Conservation (phyloP, 495 filamentous ascomycete genomes). For the Aspergillus ellipticus region DNA sequence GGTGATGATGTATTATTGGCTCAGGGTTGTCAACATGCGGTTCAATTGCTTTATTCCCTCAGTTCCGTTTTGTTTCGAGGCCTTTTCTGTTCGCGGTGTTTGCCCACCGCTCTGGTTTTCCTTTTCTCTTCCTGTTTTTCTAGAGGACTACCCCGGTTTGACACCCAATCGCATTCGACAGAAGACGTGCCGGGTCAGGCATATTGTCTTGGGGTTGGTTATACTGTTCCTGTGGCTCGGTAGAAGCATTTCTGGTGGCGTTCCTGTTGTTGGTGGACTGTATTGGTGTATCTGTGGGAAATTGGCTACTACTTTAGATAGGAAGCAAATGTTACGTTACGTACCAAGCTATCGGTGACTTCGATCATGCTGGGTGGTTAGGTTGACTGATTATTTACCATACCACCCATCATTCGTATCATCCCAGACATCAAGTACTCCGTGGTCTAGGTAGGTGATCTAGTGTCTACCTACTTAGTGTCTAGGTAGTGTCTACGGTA, state of each 20-base stretch:
- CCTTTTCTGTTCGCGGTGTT: too few species aligned
- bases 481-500: too few species aligned
- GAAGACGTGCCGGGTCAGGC: not conserved
- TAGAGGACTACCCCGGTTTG: not conserved
- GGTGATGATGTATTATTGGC: conserved; percentile 13
- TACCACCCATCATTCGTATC: not conserved
- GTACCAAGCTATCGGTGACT: not conserved
- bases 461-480: too few species aligned
- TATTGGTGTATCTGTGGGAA: conserved; percentile 7
- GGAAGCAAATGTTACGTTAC: not conserved
- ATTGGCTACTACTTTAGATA: conserved; percentile 6
- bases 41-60: conserved; percentile 6
- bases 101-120: not conserved
- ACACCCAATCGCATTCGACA: not conserved
- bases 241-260: conserved; percentile 12
- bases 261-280: not conserved
- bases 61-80: conserved; percentile 5
- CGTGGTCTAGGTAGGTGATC: too few species aligned
- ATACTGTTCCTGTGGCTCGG: not conserved
- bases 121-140: not conserved
- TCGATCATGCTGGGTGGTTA: too few species aligned
- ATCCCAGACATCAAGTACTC: too few species aligned
- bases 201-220: not conserved
- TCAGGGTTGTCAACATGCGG: conserved; percentile 1
- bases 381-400: not conserved